phyloP scores from a whole-genome alignment of 73 alveolate genomes.

The Diophrys appendiculata region DNA sequence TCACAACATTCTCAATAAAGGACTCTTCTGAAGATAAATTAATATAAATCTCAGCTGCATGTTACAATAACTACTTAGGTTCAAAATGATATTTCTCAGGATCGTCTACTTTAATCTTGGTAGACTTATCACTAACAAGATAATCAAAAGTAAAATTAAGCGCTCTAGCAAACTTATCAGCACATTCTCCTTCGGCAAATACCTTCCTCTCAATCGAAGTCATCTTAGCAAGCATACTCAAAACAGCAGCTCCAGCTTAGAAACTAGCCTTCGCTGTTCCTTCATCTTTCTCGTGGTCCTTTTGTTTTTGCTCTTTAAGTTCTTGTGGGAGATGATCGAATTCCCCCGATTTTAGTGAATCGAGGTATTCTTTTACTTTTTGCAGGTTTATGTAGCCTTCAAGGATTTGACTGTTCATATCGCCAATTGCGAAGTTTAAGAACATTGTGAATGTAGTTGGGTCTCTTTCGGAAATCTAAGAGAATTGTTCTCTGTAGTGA shows the following conservation, averaged over 20 bases:
- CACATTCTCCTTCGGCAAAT: constrained; percentile 62
- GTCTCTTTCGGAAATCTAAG: not conserved
- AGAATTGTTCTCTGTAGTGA: constrained; percentile 16
- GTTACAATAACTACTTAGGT: constrained; percentile 67
- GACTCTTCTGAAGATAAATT: constrained; percentile 64
- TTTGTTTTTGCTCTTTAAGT: constrained; percentile 53
- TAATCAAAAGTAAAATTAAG: constrained; percentile 77
- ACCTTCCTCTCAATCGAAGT: constrained; percentile 60
- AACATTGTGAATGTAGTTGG: constrained; percentile 37
- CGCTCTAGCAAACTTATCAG: constrained; percentile 71
- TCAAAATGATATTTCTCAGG: constrained; percentile 75
- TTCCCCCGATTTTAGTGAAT: constrained; percentile 13
- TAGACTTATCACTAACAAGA: constrained; percentile 68
- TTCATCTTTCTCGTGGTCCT: constrained; percentile 62
- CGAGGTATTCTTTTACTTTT: constrained; percentile 52
- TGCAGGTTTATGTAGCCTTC: constrained; percentile 34
- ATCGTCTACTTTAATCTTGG: constrained; percentile 74
- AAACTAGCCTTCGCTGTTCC: constrained; percentile 58
- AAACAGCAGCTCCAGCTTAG: constrained; percentile 54
- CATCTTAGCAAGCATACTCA: constrained; percentile 60
- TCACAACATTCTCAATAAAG: constrained; percentile 64
- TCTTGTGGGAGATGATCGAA: constrained; percentile 68
- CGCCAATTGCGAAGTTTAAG: constrained; percentile 55
- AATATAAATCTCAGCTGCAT: constrained; percentile 68
- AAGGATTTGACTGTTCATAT: constrained; percentile 42